Evolutionary conservation across 148 eudicot genomes (phyloP), one percentile per base, ranked within the genome.

Genomic region (Diospyros lotus): DNA sequence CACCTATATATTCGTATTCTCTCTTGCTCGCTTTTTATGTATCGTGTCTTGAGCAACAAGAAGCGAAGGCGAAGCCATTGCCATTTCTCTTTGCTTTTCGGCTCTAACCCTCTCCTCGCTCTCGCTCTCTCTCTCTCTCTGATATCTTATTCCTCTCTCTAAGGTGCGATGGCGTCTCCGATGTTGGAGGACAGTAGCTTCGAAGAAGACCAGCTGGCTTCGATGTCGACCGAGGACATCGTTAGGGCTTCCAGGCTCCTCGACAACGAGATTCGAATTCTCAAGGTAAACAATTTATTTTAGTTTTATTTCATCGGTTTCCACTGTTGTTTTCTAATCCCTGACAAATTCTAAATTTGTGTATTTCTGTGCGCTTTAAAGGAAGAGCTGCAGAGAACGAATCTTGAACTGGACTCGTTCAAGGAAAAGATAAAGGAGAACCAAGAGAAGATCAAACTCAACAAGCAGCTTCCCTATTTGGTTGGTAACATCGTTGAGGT

Each of bases 401-500:
- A 85, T 73, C 74, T 95, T 12, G 98, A 95, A 75, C 65, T 87
- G 67, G 97, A 94, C 65, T 88, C 93, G 9, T 80, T 87, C 54
- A 92, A 89, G 83, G 96, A 90, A 71, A 92, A 94, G 86, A 94
- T 87, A 10, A 95, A 92, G 81, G 97, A 92, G 88, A 95, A 95
- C 88, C 96, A 92, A 59, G 98, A 95, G 82, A 95, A 92, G 80
- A 95, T 92, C 70, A 95, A 95, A 75, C 89, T 95, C 67, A 95
- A 95, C 78, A 92, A 92, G 84, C 98, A 95, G 68, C 94, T 95
- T 73, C 98, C 98, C 6, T 95, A 92, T 71, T 84, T 95, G 74
- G 98, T 95, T 18, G 98, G 97, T 15, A 95, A 95, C 80, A 89
- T 95, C 46, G 98, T 95, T 56, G 97, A 95, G 97, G 98, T 94